phyloP scores from a whole-genome alignment of 805 yeast species.

The Ogataea sp. region DNA sequence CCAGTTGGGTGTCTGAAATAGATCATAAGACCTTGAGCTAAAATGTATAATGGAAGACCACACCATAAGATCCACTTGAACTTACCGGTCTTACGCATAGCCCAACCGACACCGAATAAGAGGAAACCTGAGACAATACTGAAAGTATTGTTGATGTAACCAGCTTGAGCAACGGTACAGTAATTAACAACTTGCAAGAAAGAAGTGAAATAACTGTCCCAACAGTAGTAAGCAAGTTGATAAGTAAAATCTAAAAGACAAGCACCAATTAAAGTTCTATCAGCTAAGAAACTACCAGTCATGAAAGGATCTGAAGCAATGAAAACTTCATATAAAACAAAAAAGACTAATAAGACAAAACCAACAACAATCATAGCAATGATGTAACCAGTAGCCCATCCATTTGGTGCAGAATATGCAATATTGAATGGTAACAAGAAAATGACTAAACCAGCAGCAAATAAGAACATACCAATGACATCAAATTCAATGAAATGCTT shows the following conservation, averaged over 20 bases:
- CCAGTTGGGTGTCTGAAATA: conserved; percentile 42
- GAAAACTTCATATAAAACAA: conserved; percentile 22
- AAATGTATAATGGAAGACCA: not conserved
- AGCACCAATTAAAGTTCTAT: not conserved
- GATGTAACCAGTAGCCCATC: conserved; percentile 31
- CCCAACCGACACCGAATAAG: not conserved
- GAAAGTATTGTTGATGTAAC: not conserved
- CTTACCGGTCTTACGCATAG: not conserved
- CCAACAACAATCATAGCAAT: conserved; percentile 24
- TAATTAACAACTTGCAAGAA: not conserved
- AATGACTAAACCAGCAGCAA: conserved; percentile 29
- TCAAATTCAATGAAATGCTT: not conserved
- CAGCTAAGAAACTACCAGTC: not conserved
- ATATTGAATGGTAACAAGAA: conserved; percentile 30
- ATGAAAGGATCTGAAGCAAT: conserved; percentile 27
- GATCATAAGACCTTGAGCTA: conserved; percentile 39
- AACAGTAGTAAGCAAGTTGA: not conserved
- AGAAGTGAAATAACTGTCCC: not conserved
- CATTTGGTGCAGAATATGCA: conserved; percentile 17
- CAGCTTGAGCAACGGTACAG: not conserved
- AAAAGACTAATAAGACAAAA: conserved; percentile 13
- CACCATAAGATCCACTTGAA: not conserved
- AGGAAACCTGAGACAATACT: not conserved
- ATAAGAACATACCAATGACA: conserved; percentile 25
- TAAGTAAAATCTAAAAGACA: not conserved